Evolutionary conservation across 306 rosid species (phyloP).

Genomic region (Parietaria judaica): DNA sequence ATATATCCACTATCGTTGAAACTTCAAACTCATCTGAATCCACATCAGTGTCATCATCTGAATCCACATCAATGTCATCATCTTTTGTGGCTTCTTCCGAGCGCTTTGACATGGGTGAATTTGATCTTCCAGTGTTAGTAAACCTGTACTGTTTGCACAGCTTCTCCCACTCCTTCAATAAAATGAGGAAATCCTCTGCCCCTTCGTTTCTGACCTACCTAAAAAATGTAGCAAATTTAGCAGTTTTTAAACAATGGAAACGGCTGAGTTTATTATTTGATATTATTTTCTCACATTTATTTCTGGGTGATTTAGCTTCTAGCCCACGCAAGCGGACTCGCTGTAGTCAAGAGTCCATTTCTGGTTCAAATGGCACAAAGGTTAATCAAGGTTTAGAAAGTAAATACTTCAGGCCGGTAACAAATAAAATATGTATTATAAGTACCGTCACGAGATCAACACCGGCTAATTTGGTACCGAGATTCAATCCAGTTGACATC

Average conservation of each 20-base stretch:
- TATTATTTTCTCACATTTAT: conserved; percentile 48
- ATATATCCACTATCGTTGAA: conserved; percentile 59
- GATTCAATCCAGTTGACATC: conserved; percentile 93
- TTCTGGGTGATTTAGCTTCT: conserved; percentile 73
- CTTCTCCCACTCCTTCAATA: conserved; percentile 82
- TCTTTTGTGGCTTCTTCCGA: conserved; percentile 22
- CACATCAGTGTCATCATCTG: neutral
- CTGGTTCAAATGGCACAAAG: conserved; percentile 34
- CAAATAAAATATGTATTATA: neutral
- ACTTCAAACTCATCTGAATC: conserved; percentile 40
- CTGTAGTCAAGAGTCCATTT: conserved; percentile 81
- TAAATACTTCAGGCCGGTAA: conserved; percentile 9
- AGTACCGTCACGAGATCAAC: conserved; percentile 71
- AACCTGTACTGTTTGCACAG: conserved; percentile 51
- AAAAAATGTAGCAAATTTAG: conserved; percentile 8
- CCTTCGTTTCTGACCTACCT: conserved; percentile 83
- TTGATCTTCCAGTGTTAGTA: conserved; percentile 20
- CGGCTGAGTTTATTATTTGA: conserved; percentile 12
- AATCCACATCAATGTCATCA: conserved; percentile 6
- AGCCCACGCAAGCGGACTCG: conserved; percentile 62
- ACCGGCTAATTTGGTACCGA: conserved; percentile 70
- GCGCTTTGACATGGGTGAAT: conserved; percentile 23
- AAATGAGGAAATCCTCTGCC: conserved; percentile 69
- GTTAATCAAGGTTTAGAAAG: conserved; percentile 7
- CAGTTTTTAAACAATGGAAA: conserved; percentile 5